These are phyloP conservation scores for Candida glucosophila DNA, from an alignment of 1,139 yeast species.

Conservation along the genomic window DNA sequence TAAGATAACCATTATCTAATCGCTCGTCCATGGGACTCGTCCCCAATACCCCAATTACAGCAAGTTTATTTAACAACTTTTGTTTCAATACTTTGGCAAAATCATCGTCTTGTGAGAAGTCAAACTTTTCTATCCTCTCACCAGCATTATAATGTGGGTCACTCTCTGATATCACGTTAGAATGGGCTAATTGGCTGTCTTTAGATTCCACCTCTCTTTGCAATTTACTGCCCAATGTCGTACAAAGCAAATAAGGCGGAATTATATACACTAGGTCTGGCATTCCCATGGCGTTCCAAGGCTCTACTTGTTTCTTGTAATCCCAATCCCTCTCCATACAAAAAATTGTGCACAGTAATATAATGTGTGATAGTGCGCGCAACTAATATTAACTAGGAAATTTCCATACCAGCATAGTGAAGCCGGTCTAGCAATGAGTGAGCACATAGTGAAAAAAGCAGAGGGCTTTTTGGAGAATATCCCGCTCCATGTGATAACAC, in stretches of 20 bases:
- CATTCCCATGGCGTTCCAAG: constrained; percentile 6
- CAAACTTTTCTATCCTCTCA: too few relatives aligned
- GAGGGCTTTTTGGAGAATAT: constrained; percentile 36
- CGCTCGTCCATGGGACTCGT: constrained; percentile 21
- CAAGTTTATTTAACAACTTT: constrained; percentile 30
- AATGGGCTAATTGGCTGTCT: constrained; percentile 18
- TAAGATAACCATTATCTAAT: constrained; percentile 20
- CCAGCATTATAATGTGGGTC: constrained; percentile 19
- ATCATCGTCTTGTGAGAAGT: too few relatives aligned
- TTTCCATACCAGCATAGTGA: too few relatives aligned
- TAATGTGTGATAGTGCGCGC: too few relatives aligned
- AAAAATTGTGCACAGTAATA: constrained; percentile 2
- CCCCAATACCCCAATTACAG: constrained; percentile 32
- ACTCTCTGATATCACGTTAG: constrained; percentile 19
- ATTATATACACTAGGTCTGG: constrained; percentile 22
- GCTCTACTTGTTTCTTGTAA: constrained; percentile 3
- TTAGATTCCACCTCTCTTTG: constrained; percentile 16
- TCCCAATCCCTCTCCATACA: too few relatives aligned
- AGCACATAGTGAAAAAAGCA: constrained; percentile 30
- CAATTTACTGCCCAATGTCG: constrained; percentile 28
- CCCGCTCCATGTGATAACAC: constrained; percentile 55
- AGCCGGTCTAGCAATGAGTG: constrained; percentile 39
- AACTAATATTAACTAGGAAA: too few relatives aligned
- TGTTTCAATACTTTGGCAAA: too few relatives aligned
- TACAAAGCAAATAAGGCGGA: constrained; percentile 36